Evolutionary conservation across 2,329 filamentous ascomycete species (phyloP).

Genomic region (Nemania serpens): DNA sequence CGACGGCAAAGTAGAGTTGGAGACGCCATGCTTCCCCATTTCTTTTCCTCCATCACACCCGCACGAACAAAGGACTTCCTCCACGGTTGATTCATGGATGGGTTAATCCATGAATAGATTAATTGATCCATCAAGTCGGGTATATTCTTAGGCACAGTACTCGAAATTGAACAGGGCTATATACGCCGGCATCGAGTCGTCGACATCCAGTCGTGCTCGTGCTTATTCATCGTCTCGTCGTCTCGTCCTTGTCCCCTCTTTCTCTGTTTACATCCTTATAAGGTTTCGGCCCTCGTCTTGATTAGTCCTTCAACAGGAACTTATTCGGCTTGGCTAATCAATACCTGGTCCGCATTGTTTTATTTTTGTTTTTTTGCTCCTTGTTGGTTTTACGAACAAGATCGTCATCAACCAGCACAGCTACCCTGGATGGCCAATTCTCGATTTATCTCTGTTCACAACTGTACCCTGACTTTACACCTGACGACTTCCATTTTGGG

Average conservation of each 20-base stretch:
- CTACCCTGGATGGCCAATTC: not conserved
- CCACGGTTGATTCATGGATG: slow-evolving; percentile 5
- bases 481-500: not conserved
- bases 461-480: not conserved
- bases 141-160: slow-evolving; percentile 14
- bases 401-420: slow-evolving; percentile 1
- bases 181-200: slow-evolving; percentile 5
- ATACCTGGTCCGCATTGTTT: not conserved
- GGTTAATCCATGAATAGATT: not conserved
- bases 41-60: not conserved
- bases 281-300: slow-evolving; percentile 22
- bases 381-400: not conserved
- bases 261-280: slow-evolving; percentile 22
- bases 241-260: slow-evolving; percentile 3
- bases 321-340: slow-evolving; percentile 2
- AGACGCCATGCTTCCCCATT: slow-evolving; percentile 8
- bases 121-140: slow-evolving; percentile 20
- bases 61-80: slow-evolving; percentile 11
- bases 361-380: not conserved
- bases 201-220: not conserved
- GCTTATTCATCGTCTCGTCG: slow-evolving; percentile 1
- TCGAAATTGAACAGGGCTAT: slow-evolving; percentile 8
- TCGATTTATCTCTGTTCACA: not conserved
- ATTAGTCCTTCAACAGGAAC: slow-evolving; percentile 6
- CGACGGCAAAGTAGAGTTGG: slow-evolving; percentile 3